Evolutionary conservation across 495 filamentous ascomycete species (phyloP), one percentile per base, ranked within the genome.

Genomic region (Penicilliopsis zonata): DNA sequence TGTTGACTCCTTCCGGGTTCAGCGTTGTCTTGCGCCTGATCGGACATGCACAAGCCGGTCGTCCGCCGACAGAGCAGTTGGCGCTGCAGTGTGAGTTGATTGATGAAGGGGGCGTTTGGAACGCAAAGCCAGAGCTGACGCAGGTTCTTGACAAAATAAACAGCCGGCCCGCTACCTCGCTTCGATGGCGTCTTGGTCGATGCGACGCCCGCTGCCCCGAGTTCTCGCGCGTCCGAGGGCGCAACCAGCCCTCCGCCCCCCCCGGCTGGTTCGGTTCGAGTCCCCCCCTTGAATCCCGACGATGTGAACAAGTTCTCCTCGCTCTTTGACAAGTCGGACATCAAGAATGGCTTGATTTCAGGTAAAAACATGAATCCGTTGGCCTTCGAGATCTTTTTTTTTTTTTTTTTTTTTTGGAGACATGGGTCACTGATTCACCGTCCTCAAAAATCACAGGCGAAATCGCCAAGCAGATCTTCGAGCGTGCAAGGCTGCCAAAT

Each of bases 381-480:
- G n/a, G n/a, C n/a, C n/a, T n/a, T n/a, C n/a, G n/a, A n/a, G n/a
- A n/a, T n/a, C n/a, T n/a, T n/a, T n/a, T n/a, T n/a, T n/a, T n/a
- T n/a, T n/a, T n/a, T n/a, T n/a, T n/a, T n/a, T n/a, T n/a, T n/a
- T n/a, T n/a, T n/a, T n/a, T n/a, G n/a, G n/a, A n/a, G n/a, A n/a
- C n/a, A n/a, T n/a, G n/a, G n/a, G n/a, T n/a, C n/a, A n/a, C n/a
- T n/a, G n/a, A n/a, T n/a, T n/a, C n/a, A n/a, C n/a, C n/a, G n/a
- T n/a, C n/a, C n/a, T n/a, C n/a, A n/a, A n/a, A n/a, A n/a, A n/a
- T n/a, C 16, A 14, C 33, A 76, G 74, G 87, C 28, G 83, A 93
- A 40, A 75, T 70, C 29, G 92, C 90, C 19, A 94, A 93, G 59
- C 73, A 77, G 41, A 96, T 98, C 29, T 98, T 98, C 49, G 86